These are phyloP conservation scores for Gossypium lobatum DNA, from an alignment of 441 rosid genomes.

Conservation along the genomic window DNA sequence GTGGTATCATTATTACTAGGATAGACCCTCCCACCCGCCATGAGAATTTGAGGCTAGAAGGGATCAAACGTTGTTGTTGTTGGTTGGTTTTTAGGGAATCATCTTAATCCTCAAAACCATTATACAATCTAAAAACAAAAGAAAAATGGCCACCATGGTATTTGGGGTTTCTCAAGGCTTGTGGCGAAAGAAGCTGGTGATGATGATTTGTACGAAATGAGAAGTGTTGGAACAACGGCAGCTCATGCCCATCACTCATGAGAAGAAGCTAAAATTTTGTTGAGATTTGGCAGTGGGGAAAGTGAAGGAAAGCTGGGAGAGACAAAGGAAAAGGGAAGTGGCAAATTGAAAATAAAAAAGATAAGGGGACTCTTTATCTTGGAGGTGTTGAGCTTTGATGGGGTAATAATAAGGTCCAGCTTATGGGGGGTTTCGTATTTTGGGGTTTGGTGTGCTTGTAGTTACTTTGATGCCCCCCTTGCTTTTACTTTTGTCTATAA, in stretches of 20 bases:
- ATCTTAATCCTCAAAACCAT: neutral
- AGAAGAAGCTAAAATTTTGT: constrained; percentile 18
- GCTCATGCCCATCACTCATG: constrained; percentile 58
- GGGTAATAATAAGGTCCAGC: constrained; percentile 20
- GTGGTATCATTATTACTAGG: neutral
- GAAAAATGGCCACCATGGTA: neutral
- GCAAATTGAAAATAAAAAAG: neutral
- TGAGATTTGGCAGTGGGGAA: neutral
- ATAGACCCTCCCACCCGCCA: constrained; percentile 34
- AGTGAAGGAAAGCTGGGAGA: neutral
- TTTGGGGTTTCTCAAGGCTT: constrained; percentile 27
- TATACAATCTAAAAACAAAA: neutral
- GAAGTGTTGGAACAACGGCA: constrained; percentile 57
- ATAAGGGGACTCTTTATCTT: neutral
- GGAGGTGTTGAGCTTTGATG: neutral
- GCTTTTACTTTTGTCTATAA: neutral
- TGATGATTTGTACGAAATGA: constrained; percentile 63
- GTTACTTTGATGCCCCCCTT: constrained; percentile 16
- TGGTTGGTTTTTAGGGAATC: constrained; percentile 16
- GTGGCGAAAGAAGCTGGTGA: constrained; percentile 79
- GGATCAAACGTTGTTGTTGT: neutral
- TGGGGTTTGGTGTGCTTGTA: neutral
- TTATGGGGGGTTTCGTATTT: neutral
- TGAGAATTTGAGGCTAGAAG: constrained; percentile 10
- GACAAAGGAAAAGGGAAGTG: neutral